A percentile compares a stretch with the other conserved stretches of the same genome.
phyloP scores from a whole-genome alignment of 192 early-diverging fungal species.

The Chytriomyces sp. region DNA sequence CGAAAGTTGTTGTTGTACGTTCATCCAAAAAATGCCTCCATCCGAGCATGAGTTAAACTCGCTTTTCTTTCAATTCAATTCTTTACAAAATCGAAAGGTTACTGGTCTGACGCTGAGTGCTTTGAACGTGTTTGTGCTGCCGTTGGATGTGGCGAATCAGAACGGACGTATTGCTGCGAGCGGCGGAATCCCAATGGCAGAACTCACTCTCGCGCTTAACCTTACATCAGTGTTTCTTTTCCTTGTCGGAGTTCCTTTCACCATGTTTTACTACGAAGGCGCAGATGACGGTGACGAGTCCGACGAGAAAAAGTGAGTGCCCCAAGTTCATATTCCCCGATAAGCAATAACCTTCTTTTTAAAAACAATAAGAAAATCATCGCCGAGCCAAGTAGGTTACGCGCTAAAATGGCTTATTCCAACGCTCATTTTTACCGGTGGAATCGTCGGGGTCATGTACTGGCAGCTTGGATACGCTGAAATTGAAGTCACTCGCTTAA shows the following conservation, averaged over 20 bases:
- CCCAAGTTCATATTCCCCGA: not conserved
- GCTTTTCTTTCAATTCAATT: not conserved
- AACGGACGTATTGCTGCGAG: conserved; percentile 40
- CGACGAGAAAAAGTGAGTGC: conserved; percentile 47
- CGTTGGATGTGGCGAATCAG: conserved; percentile 69
- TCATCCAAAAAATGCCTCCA: not conserved
- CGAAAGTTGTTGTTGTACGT: conserved; percentile 66
- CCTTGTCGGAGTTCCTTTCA: conserved; percentile 61
- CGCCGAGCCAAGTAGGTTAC: conserved; percentile 49
- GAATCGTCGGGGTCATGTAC: conserved; percentile 52
- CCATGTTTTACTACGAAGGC: conserved; percentile 69
- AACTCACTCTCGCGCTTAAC: conserved; percentile 56
- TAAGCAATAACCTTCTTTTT: not conserved
- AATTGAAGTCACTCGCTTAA: conserved; percentile 38
- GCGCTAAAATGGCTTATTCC: conserved; percentile 65
- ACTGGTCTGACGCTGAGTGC: conserved; percentile 51
- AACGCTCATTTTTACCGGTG: conserved; percentile 50
- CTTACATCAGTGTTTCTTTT: conserved; percentile 52
- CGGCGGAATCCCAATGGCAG: conserved; percentile 59
- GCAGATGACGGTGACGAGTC: conserved; percentile 55
- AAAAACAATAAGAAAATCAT: conserved; percentile 31
- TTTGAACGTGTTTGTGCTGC: conserved; percentile 66
- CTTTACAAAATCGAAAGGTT: conserved; percentile 38
- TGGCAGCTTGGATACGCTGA: conserved; percentile 57
- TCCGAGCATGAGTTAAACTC: not conserved